A percentile compares a stretch with the other conserved stretches of the same genome.
These are phyloP conservation scores for Diplogelasinospora grovesii DNA, from an alignment of 495 filamentous ascomycete species.

Conservation along the genomic window DNA sequence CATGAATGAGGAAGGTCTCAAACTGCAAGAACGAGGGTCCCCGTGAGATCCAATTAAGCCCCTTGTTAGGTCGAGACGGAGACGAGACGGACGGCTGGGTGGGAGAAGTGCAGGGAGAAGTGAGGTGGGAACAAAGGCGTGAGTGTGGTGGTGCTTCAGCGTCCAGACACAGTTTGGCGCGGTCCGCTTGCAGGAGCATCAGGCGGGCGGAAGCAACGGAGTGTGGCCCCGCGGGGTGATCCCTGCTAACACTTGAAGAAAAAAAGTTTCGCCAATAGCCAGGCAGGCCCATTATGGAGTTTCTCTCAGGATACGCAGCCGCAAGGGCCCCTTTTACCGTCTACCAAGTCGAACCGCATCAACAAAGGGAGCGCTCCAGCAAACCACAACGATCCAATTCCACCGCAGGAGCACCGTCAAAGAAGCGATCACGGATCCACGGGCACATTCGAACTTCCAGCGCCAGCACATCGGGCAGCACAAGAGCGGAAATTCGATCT, in stretches of 20 bases:
- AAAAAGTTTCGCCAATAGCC: conserved; percentile 11
- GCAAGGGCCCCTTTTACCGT: conserved; percentile 29
- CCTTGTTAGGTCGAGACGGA: not conserved
- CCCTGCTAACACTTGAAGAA: not conserved
- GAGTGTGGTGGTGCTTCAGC: not conserved
- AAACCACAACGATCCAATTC: conserved; percentile 16
- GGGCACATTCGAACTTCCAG: conserved; percentile 25
- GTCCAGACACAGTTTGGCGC: not conserved
- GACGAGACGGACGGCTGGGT: no score
- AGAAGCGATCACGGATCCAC: conserved; percentile 24
- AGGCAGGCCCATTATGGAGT: conserved; percentile 27
- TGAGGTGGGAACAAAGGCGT: not conserved
- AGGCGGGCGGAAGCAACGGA: conserved; percentile 8
- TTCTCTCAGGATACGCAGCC: conserved; percentile 27
- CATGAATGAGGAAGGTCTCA: conserved; percentile 17
- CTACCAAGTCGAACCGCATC: conserved; percentile 27
- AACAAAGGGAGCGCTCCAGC: conserved; percentile 11
- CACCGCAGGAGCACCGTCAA: conserved; percentile 20
- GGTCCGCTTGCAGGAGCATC: not conserved
- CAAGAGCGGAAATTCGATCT: conserved; percentile 15
- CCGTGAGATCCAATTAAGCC: no score
- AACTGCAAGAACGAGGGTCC: no score
- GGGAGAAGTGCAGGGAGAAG: not conserved
- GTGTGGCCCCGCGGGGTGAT: conserved; percentile 6
- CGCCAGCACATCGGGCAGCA: conserved; percentile 27